Conservation (phyloP, 106 monocot genomes). For the Dendrobium nobile region DNA sequence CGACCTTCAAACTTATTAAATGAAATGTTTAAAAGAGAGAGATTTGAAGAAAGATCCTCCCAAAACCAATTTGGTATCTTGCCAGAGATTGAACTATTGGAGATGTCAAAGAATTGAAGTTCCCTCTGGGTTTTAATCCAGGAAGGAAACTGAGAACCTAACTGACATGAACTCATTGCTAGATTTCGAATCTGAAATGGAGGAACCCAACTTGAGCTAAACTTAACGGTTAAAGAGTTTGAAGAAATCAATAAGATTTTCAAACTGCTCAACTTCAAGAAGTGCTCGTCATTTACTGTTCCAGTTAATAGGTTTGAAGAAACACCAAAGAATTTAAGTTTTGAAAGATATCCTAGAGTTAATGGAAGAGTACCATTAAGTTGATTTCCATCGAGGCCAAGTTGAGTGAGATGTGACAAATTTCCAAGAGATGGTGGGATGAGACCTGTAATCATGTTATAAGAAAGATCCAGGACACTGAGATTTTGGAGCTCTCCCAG, state of each 20-base stretch:
- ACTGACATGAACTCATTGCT: not conserved
- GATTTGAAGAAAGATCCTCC: not conserved
- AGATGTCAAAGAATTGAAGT: no score
- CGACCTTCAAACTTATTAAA: no score
- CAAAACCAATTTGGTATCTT: not conserved
- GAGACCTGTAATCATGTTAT: constrained; percentile 8
- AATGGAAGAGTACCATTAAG: constrained; percentile 17
- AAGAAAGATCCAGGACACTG: not conserved
- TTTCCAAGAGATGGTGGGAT: constrained; percentile 18
- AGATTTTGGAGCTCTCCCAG: constrained; percentile 8
- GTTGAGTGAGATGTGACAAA: not conserved
- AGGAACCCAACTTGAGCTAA: constrained; percentile 20
- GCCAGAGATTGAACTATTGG: no score
- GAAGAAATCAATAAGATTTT: not conserved
- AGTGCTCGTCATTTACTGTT: constrained; percentile 14
- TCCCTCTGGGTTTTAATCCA: not conserved
- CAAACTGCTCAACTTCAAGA: constrained; percentile 1
- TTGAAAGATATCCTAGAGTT: constrained; percentile 10
- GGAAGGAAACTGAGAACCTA: not conserved
- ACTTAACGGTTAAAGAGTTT: constrained; percentile 9
- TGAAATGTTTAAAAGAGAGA: no score
- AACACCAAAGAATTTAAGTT: not conserved
- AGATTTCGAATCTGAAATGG: constrained; percentile 9
- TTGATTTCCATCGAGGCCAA: not conserved
- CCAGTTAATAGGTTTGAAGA: constrained; percentile 6